Percentiles rank a stretch among this genome's conserved stretches.
These are phyloP conservation scores for Leccinum uliginosum DNA, from an alignment of 768 basidiomycete species.

Conservation along the genomic window DNA sequence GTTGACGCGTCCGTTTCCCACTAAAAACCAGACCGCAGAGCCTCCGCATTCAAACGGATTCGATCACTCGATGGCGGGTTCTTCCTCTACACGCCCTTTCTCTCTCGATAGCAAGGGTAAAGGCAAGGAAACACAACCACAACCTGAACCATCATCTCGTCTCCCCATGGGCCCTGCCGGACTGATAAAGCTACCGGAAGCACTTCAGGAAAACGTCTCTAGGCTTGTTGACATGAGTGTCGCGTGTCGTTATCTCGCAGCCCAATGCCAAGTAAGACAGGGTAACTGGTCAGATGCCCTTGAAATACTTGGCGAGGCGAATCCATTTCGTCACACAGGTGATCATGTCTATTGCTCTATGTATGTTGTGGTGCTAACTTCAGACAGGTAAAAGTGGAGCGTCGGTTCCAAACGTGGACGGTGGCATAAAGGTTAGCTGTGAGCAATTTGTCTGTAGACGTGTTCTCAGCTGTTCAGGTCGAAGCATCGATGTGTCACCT, in stretches of 20 bases:
- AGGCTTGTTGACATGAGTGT: conserved; percentile 91
- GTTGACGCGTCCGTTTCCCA: conserved; percentile 81
- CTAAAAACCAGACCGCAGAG: conserved; percentile 39
- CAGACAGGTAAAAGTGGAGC: conserved; percentile 57
- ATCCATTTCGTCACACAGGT: conserved; percentile 80
- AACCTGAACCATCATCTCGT: conserved; percentile 40
- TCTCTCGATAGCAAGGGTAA: conserved; percentile 51
- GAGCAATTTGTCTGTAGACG: not conserved
- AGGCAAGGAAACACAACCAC: conserved; percentile 47
- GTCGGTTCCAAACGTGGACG: conserved; percentile 77
- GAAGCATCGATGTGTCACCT: conserved; percentile 98
- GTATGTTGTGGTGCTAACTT: conserved; percentile 4
- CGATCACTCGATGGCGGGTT: conserved; percentile 12
- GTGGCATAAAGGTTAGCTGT: conserved; percentile 81
- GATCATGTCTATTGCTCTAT: conserved; percentile 8
- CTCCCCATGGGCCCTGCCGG: conserved; percentile 71
- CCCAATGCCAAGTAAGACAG: conserved; percentile 88
- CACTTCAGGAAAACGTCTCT: conserved; percentile 61
- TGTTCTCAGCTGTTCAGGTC: conserved; percentile 48
- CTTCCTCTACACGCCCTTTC: conserved; percentile 42
- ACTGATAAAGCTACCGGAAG: conserved; percentile 64
- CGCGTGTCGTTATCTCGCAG: conserved; percentile 93
- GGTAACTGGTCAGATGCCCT: conserved; percentile 91
- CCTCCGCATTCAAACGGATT: conserved; percentile 25
- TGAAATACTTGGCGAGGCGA: conserved; percentile 89